phyloP scores from a whole-genome alignment of 305 asterid species.

The Fraxinus baroniana region DNA sequence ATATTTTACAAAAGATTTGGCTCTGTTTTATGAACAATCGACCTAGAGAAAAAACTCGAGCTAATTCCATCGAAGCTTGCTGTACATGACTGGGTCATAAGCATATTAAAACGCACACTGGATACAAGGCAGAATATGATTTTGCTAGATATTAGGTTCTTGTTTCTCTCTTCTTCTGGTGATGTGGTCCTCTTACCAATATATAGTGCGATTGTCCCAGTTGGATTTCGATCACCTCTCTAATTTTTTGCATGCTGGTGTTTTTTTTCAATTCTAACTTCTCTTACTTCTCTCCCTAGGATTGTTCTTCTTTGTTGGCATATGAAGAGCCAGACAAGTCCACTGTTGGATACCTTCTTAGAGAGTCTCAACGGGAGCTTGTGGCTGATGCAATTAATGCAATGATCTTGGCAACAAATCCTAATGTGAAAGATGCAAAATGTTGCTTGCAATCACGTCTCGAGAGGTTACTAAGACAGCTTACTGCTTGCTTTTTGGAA shows the following conservation, averaged over 20 bases:
- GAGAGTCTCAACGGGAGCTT: slow-evolving; percentile 74
- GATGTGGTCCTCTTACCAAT: background rate
- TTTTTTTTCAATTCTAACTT: background rate
- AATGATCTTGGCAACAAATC: slow-evolving; percentile 60
- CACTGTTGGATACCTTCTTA: slow-evolving; percentile 79
- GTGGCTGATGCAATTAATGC: slow-evolving; percentile 93
- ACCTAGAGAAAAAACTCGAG: background rate
- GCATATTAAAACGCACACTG: background rate
- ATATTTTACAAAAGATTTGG: background rate
- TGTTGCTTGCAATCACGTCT: slow-evolving; percentile 67
- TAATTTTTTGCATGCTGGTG: background rate
- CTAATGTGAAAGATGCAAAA: slow-evolving; percentile 42
- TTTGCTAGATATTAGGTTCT: background rate
- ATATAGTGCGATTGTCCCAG: background rate
- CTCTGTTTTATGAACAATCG: background rate
- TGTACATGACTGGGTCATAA: background rate
- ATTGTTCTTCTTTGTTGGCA: slow-evolving; percentile 85
- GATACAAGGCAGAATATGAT: background rate
- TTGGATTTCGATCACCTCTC: slow-evolving; percentile 4
- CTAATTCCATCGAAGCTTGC: slow-evolving; percentile 9
- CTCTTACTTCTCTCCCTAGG: slow-evolving; percentile 38
- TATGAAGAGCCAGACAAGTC: slow-evolving; percentile 69
- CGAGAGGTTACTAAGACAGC: slow-evolving; percentile 75
- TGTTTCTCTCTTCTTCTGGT: background rate
- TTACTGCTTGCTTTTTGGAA: slow-evolving; percentile 70